These are phyloP conservation scores for Zymoseptoria ardabiliae DNA, from an alignment of 2,329 filamentous ascomycete genomes.

Conservation along the genomic window DNA sequence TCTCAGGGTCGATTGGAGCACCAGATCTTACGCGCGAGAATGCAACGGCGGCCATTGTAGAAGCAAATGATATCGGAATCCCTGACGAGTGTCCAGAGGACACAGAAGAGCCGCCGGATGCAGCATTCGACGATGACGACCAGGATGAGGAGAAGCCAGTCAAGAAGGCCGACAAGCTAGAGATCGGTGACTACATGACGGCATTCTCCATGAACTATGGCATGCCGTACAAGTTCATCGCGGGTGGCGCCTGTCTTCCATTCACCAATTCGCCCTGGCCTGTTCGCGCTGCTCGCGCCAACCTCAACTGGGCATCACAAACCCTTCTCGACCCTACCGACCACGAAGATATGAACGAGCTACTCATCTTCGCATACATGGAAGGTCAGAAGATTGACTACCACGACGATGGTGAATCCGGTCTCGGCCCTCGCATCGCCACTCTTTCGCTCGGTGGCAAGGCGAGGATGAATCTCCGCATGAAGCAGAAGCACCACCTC, in stretches of 20 bases:
- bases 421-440: slow-evolving; percentile 55
- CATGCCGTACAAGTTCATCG: slow-evolving; percentile 60
- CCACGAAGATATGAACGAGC: slow-evolving; percentile 52
- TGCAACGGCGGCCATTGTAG: too few species aligned
- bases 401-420: slow-evolving; percentile 60
- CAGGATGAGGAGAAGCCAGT: background rate
- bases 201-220: slow-evolving; percentile 38
- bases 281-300: slow-evolving; percentile 45
- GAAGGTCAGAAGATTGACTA: slow-evolving; percentile 54
- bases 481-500: slow-evolving; percentile 46
- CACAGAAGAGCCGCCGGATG: background rate
- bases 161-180: slow-evolving; percentile 4
- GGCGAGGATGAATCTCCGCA: slow-evolving; percentile 51
- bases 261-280: slow-evolving; percentile 43
- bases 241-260: slow-evolving; percentile 44
- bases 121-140: background rate
- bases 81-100: background rate
- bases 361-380: slow-evolving; percentile 57
- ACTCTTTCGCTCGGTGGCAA: slow-evolving; percentile 54
- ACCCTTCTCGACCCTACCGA: slow-evolving; percentile 29
- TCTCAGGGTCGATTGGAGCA: background rate
- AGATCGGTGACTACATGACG: slow-evolving; percentile 28
- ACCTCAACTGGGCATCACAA: slow-evolving; percentile 50
- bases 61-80: background rate
- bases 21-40: background rate